Percentiles rank a stretch among this genome's conserved stretches.
Conservation (phyloP, 2,329 filamentous ascomycete genomes). For the Lasiodiplodia theobromae region DNA sequence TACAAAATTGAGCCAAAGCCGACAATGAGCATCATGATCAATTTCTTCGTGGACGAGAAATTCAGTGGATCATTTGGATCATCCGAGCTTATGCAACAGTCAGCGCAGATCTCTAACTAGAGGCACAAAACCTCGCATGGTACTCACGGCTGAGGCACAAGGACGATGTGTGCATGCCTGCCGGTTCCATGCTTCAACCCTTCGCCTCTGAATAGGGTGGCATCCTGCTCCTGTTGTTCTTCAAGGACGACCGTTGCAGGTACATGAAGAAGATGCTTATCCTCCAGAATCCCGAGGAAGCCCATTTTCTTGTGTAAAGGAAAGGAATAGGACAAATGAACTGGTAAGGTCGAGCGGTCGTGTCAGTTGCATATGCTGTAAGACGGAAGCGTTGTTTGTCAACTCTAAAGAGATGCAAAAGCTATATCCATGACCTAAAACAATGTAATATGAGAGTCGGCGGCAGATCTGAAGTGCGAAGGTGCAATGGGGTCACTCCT, state of each 20-base stretch:
- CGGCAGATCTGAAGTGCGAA: constrained; percentile 1
- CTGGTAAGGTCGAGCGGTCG: not conserved
- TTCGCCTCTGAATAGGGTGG: constrained; percentile 32
- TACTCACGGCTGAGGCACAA: constrained; percentile 45
- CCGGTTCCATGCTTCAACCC: constrained; percentile 44
- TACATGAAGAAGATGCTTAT: constrained; percentile 43
- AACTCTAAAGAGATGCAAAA: not conserved
- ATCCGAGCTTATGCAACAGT: constrained; percentile 33
- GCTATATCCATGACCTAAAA: not conserved
- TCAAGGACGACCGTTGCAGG: constrained; percentile 44
- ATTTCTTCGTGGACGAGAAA: constrained; percentile 43
- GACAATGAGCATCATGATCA: constrained; percentile 43
- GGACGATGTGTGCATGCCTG: constrained; percentile 42
- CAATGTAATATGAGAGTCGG: not conserved
- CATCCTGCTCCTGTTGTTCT: constrained; percentile 35
- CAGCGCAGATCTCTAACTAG: not conserved
- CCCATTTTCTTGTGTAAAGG: constrained; percentile 35
- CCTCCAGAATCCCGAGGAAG: constrained; percentile 44
- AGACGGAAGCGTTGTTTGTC: not conserved
- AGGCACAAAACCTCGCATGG: not conserved
- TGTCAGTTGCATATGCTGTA: not conserved
- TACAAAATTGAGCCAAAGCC: constrained; percentile 44
- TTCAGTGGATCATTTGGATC: constrained; percentile 48
- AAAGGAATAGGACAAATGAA: not conserved
- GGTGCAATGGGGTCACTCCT: constrained; percentile 12